Percentiles rank a stretch among this genome's conserved stretches.
phyloP scores from a whole-genome alignment of 257 asterid species.

The Fraxinus quadrangulata region DNA sequence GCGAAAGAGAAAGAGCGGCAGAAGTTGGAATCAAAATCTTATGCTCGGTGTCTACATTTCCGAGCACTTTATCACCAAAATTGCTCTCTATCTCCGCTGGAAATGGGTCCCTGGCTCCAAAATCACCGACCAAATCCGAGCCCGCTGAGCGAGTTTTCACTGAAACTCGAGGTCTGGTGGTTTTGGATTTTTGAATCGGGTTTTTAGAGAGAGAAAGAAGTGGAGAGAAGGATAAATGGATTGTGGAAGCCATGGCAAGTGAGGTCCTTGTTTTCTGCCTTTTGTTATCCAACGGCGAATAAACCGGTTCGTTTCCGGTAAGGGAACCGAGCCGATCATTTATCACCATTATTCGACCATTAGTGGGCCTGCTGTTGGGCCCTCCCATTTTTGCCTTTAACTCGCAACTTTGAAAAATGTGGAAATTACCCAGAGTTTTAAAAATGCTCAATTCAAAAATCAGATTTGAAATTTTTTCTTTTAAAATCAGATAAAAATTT shows the following conservation, averaged over 20 bases:
- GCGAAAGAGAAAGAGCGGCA: conserved; percentile 66
- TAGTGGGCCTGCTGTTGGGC: background rate
- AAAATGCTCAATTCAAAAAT: too few species aligned
- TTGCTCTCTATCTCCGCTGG: conserved; percentile 85
- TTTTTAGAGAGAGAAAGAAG: conserved; percentile 37
- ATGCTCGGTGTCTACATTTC: conserved; percentile 68
- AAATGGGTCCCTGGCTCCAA: conserved; percentile 92
- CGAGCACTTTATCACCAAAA: conserved; percentile 68
- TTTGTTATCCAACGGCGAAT: conserved; percentile 13
- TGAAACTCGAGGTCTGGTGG: conserved; percentile 19
- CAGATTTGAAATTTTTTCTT: too few species aligned
- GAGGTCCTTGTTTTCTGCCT: background rate
- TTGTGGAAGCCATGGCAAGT: conserved; percentile 54
- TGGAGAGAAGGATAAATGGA: conserved; percentile 40
- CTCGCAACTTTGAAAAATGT: background rate
- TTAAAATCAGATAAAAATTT: too few species aligned
- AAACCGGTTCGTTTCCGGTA: background rate
- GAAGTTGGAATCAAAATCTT: conserved; percentile 79
- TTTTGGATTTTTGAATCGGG: conserved; percentile 21
- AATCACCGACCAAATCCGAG: conserved; percentile 62
- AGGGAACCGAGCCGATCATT: conserved; percentile 4
- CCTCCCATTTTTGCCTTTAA: background rate
- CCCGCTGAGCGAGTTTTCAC: conserved; percentile 36
- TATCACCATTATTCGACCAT: background rate
- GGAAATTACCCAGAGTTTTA: too few species aligned